phyloP scores from a whole-genome alignment of 1,139 yeast species.

The Suhomyces atakaporum region DNA sequence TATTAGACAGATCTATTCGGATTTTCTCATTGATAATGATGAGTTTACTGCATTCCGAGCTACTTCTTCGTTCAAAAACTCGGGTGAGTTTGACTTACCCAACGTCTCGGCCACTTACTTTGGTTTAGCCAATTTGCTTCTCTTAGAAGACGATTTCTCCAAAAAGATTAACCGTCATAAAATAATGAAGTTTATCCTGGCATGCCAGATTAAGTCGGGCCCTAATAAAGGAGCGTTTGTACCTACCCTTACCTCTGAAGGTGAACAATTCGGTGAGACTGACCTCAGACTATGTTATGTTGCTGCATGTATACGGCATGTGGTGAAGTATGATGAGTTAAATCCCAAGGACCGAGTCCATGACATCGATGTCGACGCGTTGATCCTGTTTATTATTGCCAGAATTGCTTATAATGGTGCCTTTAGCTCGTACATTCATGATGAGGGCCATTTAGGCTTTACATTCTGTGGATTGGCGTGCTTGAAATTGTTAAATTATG shows the following conservation, averaged over 20 bases:
- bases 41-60: slow-evolving; percentile 32
- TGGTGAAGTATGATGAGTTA: slow-evolving; percentile 47
- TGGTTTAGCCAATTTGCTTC: slow-evolving; percentile 53
- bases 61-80: slow-evolving; percentile 35
- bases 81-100: slow-evolving; percentile 62
- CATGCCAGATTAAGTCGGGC: slow-evolving; percentile 62
- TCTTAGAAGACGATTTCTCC: slow-evolving; percentile 45
- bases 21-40: slow-evolving; percentile 38
- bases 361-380: slow-evolving; percentile 46
- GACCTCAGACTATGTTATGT: slow-evolving; percentile 78
- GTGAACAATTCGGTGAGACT: slow-evolving; percentile 52
- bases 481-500: slow-evolving; percentile 45
- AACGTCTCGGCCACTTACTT: slow-evolving; percentile 71
- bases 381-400: slow-evolving; percentile 44
- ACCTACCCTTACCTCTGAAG: slow-evolving; percentile 24
- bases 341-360: slow-evolving; percentile 22
- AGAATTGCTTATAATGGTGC: slow-evolving; percentile 70
- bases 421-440: slow-evolving; percentile 32
- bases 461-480: slow-evolving; percentile 84
- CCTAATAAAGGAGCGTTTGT: slow-evolving; percentile 52
- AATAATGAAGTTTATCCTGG: slow-evolving; percentile 50
- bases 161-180: slow-evolving; percentile 41
- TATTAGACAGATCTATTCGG: slow-evolving; percentile 50
- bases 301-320: slow-evolving; percentile 62
- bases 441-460: slow-evolving; percentile 86